These are phyloP conservation scores for Plasmodium knowlesi DNA, from an alignment of 169 alveolate species.

Conservation along the genomic window DNA sequence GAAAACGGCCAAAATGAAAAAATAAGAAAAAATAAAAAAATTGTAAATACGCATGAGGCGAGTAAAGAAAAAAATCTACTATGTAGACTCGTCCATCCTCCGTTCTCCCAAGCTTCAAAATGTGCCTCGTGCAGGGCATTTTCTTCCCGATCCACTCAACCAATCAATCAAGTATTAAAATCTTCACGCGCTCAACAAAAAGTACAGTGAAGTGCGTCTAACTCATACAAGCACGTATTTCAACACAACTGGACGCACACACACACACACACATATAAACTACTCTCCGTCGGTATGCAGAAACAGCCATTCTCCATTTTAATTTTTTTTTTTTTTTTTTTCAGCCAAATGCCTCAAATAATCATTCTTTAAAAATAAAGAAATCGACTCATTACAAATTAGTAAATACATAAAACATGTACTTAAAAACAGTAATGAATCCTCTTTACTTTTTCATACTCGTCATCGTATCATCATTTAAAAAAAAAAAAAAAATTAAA, in stretches of 20 bases:
- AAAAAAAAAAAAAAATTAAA: conserved; percentile 42
- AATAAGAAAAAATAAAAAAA: not conserved
- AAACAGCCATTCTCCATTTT: not conserved
- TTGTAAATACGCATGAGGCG: not conserved
- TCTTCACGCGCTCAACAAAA: not conserved
- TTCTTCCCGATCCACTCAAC: not conserved
- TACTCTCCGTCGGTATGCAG: not conserved
- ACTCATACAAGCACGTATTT: not conserved
- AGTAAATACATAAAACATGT: conserved; percentile 81
- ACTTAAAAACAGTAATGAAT: conserved; percentile 53
- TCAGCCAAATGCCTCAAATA: conserved; percentile 88
- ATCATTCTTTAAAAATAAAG: conserved; percentile 78
- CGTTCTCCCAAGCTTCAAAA: not conserved
- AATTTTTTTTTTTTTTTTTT: conserved; percentile 34
- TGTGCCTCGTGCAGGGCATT: not conserved
- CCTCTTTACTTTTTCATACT: conserved; percentile 74
- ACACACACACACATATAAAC: not conserved
- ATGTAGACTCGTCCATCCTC: not conserved
- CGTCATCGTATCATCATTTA: conserved; percentile 75
- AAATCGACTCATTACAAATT: conserved; percentile 46
- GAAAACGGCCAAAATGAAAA: not conserved
- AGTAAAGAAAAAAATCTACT: not conserved
- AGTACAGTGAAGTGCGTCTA: not conserved
- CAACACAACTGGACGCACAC: not conserved
- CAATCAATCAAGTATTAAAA: too few relatives aligned